Evolutionary conservation across 164 flowering plant species (phyloP).

Genomic region (Sextonia rubra): DNA sequence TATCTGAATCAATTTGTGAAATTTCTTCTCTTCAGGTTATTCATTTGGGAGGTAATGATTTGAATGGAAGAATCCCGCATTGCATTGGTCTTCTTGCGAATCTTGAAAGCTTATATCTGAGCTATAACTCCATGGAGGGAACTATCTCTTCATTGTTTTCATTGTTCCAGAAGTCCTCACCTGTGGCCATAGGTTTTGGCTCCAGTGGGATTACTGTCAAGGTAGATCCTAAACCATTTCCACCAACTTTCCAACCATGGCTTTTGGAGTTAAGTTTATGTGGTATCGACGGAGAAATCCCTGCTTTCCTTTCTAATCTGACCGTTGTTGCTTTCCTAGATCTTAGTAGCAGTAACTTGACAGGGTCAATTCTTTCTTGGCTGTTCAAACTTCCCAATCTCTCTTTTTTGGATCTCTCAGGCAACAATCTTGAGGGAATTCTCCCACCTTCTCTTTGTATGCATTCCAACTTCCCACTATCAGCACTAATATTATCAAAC

Average conservation of each 20-base stretch:
- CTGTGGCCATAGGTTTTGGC: not conserved
- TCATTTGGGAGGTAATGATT: conserved; percentile 2
- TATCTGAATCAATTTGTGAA: conserved; percentile 18
- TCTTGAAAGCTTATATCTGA: not conserved
- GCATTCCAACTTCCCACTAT: not conserved
- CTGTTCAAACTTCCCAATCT: conserved; percentile 9
- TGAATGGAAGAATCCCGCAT: conserved; percentile 16
- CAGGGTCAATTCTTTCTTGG: conserved; percentile 8
- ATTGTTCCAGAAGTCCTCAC: conserved; percentile 6
- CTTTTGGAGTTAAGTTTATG: not conserved
- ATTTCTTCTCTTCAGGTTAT: conserved; percentile 10
- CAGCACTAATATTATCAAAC: conserved; percentile 2
- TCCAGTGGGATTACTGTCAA: conserved; percentile 10
- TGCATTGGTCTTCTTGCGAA: conserved; percentile 16
- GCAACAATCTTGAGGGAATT: conserved; percentile 9
- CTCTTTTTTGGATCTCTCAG: conserved; percentile 4
- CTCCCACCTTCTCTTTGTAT: conserved; percentile 7
- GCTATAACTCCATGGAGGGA: conserved; percentile 14
- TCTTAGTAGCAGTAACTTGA: not conserved
- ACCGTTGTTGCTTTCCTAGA: not conserved
- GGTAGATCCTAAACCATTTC: not conserved
- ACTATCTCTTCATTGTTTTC: conserved; percentile 6
- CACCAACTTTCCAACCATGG: conserved; percentile 1
- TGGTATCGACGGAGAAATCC: conserved; percentile 2
- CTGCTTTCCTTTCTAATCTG: conserved; percentile 3